Percentiles rank a stretch among this genome's conserved stretches.
These are phyloP conservation scores for Saccharomycopsis hybrid DNA, from an alignment of 1,139 yeast genomes.

Conservation along the genomic window DNA sequence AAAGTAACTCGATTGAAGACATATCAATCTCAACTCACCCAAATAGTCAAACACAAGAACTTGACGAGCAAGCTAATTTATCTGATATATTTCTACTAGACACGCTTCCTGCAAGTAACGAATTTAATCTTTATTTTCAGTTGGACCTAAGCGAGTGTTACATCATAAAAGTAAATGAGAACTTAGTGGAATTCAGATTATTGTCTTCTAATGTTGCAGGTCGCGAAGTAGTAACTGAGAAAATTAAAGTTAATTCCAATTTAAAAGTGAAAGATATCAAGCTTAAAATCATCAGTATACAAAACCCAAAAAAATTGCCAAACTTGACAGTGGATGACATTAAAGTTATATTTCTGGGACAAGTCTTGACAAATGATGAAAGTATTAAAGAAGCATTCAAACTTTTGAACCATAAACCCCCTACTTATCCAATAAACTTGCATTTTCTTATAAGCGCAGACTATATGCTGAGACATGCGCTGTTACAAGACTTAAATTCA, in stretches of 20 bases:
- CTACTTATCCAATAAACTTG: conserved; percentile 15
- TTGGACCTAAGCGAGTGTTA: neutral
- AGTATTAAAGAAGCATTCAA: conserved; percentile 18
- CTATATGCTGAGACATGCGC: conserved; percentile 20
- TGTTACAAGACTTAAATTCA: conserved; percentile 15
- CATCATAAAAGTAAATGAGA: conserved; percentile 20
- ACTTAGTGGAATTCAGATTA: conserved; percentile 15
- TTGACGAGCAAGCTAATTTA: neutral
- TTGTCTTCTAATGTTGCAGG: conserved; percentile 23
- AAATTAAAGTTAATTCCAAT: conserved; percentile 19
- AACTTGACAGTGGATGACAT: conserved; percentile 16
- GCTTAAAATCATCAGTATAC: conserved; percentile 25
- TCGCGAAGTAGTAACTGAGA: conserved; percentile 16
- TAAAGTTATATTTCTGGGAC: conserved; percentile 26
- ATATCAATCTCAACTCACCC: no score
- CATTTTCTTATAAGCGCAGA: conserved; percentile 24
- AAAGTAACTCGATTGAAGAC: neutral
- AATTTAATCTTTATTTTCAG: conserved; percentile 23
- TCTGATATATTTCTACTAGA: conserved; percentile 18
- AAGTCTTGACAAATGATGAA: conserved; percentile 22
- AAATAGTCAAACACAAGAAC: no score
- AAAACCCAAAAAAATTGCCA: conserved; percentile 16
- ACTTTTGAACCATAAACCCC: conserved; percentile 9
- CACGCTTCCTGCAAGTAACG: conserved; percentile 25
- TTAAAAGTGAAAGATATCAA: conserved; percentile 23